These are phyloP conservation scores for Colletotrichum eleusines DNA, from an alignment of 2,329 filamentous ascomycete species.

Conservation along the genomic window DNA sequence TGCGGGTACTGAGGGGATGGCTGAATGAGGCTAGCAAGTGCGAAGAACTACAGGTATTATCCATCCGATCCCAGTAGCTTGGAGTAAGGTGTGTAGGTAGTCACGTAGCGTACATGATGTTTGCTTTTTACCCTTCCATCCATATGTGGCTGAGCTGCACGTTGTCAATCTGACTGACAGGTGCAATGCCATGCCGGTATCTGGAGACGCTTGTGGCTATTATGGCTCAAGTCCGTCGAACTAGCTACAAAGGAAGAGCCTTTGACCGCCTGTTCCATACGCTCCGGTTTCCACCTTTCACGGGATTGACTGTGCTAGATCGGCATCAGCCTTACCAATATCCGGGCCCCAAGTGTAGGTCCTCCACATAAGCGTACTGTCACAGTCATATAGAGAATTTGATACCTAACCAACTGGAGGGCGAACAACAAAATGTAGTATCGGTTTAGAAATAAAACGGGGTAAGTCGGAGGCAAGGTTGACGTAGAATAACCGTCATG, in stretches of 20 bases:
- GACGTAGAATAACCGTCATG: not conserved
- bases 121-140: not conserved
- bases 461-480: no score
- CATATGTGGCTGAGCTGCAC: not conserved
- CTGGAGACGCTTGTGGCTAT: not conserved
- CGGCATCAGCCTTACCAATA: not conserved
- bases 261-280: not conserved
- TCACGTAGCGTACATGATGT: no score
- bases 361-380: no score
- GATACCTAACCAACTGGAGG: not conserved
- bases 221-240: slow-evolving; percentile 1
- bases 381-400: not conserved
- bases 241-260: not conserved
- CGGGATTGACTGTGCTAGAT: not conserved
- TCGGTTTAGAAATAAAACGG: slow-evolving; percentile 4
- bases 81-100: not conserved
- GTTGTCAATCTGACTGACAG: not conserved
- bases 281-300: not conserved
- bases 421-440: not conserved
- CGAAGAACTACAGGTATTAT: not conserved
- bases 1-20: not conserved
- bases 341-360: not conserved
- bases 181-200: not conserved
- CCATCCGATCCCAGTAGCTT: not conserved
- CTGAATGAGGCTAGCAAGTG: not conserved